Base-by-base conservation (phyloP, 2,329 filamentous ascomycete genomes). In the Conoideocrella luteorostrata region DNA sequence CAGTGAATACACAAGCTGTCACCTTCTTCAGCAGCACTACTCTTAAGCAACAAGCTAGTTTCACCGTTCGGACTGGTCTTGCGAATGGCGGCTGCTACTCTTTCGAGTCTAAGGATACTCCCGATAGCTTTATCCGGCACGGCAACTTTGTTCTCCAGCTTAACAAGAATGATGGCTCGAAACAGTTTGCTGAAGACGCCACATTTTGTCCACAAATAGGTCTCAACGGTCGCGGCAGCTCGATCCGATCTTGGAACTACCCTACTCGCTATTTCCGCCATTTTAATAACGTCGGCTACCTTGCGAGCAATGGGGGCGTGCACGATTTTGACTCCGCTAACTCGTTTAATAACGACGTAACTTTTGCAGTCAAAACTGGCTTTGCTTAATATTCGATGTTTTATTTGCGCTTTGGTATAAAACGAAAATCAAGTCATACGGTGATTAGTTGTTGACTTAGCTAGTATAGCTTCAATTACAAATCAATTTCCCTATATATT, bases 61-160 rank as follows among this genome's bases (percentile, higher is more conserved):
- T 71, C 69, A 73, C 65, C 0, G 72, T 78, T 20, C 71, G 69
- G 44, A 55, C 71, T 0, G 78, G 78, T 11, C 72, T 82, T 3
- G 75, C 60, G 5, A 77, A 78, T 57, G 70, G 65, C 47, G 75
- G 45, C 21, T 84, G 80, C 59, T 68, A 68, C 56, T 82, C 78
- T 0, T 82, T 83, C 48, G 79, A 83, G 60, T 78, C 77, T 0
- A 60, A 58, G 10, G 77, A 82, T 47, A 71, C 71, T 0, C 63
- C 78, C 2, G 78, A 78, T 3, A 77, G 71, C 61, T 84, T 68
- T 55, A 65, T 83, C 4, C 67, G 78, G 0, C 78, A 83, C 62
- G 66, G 58, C 48, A 55, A 72, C 58, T 83, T 79, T 41, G 65
- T 18, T 22, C 71, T 83, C 1, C 37, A 58, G 26, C 50, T 82